Percentiles rank a stretch among this genome's conserved stretches.
phyloP scores from a whole-genome alignment of 805 yeast genomes.

The Pichia occidentalis region DNA sequence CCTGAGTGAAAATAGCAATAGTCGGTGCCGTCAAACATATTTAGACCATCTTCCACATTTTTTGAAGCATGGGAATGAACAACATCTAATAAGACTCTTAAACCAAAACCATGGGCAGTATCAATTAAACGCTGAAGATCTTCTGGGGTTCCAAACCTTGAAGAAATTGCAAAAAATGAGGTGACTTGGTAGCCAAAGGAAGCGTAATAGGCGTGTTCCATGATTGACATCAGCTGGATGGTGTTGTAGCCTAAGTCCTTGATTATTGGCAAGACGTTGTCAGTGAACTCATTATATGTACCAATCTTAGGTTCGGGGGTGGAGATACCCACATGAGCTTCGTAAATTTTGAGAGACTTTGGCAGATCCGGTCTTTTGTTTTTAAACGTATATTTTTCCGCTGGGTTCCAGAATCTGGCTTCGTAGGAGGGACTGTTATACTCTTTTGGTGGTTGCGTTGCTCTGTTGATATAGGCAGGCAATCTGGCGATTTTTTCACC shows the following conservation, averaged over 20 bases:
- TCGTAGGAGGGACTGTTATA: conserved; percentile 52
- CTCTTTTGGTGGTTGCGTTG: conserved; percentile 64
- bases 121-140: conserved; percentile 87
- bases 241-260: conserved; percentile 84
- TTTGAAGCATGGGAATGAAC: conserved; percentile 97
- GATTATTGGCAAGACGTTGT: conserved; percentile 75
- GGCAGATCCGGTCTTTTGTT: conserved; percentile 56
- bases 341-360: conserved; percentile 67
- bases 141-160: conserved; percentile 93
- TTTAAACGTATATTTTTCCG: conserved; percentile 47
- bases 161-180: conserved; percentile 81
- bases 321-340: conserved; percentile 94
- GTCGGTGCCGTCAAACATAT: conserved; percentile 91
- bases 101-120: conserved; percentile 83
- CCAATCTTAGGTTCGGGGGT: conserved; percentile 85
- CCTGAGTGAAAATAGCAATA: conserved; percentile 89
- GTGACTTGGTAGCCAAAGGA: conserved; percentile 97
- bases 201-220: conserved; percentile 99
- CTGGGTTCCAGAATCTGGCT: conserved; percentile 91
- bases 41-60: conserved; percentile 89
- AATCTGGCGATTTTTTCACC: conserved; percentile 73
- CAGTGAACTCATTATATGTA: conserved; percentile 77
- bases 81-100: conserved; percentile 80
- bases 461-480: conserved; percentile 86
- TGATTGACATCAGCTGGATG: conserved; percentile 92